A percentile compares a stretch with the other conserved stretches of the same genome.
These are phyloP conservation scores for Panicum virgatum DNA, from an alignment of 202 grass and related monocot genomes.

Conservation along the genomic window DNA sequence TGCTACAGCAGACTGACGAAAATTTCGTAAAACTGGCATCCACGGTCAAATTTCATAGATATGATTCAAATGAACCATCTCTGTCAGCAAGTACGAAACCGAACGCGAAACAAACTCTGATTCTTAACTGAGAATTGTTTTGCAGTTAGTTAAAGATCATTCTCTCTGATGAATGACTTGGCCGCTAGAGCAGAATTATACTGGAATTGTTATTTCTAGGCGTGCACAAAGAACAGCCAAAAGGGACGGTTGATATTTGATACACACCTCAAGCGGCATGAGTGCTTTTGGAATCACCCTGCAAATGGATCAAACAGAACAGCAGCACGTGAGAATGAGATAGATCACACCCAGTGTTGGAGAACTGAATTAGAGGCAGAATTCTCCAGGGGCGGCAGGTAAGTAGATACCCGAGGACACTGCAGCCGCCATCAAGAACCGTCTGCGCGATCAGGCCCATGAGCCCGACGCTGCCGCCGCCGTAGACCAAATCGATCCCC, in stretches of 20 bases:
- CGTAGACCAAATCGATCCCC: slow-evolving; percentile 89
- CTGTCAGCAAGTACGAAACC: not conserved
- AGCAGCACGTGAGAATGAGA: slow-evolving; percentile 28
- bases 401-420: slow-evolving; percentile 65
- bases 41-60: not conserved
- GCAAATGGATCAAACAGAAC: slow-evolving; percentile 38
- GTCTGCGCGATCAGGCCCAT: slow-evolving; percentile 97
- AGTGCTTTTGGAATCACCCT: slow-evolving; percentile 97
- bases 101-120: not conserved
- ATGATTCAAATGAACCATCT: not conserved
- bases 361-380: slow-evolving; percentile 13
- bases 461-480: slow-evolving; percentile 91
- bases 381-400: not conserved
- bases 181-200: not conserved
- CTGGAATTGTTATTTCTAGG: not conserved
- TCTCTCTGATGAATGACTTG: not conserved
- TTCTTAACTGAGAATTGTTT: not conserved
- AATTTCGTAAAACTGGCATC: not conserved
- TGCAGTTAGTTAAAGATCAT: not conserved
- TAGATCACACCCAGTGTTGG: not conserved
- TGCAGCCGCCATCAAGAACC: slow-evolving; percentile 80
- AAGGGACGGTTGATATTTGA: slow-evolving; percentile 18
- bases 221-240: not conserved
- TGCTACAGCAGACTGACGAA: not conserved
- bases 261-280: slow-evolving; percentile 80